A percentile compares a stretch with the other conserved stretches of the same genome.
Conservation (phyloP, 2,329 filamentous ascomycete species). For the Tolypocladium endophyticum region DNA sequence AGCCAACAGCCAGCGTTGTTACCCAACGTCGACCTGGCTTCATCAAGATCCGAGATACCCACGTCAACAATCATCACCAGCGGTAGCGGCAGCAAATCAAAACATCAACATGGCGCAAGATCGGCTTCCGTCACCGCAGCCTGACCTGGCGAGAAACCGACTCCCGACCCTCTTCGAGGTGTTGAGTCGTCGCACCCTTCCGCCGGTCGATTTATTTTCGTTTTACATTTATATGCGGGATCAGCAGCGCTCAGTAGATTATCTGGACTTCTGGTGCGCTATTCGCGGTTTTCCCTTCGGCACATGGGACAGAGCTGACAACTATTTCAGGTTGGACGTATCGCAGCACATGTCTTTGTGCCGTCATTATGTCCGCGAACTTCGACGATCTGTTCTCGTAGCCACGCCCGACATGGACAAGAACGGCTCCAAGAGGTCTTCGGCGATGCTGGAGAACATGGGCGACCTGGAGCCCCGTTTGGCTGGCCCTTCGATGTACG, state of each 20-base stretch:
- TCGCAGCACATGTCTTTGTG: constrained; percentile 98
- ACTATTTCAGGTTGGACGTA: constrained; percentile 77
- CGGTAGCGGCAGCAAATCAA: background rate
- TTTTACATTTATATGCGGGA: constrained; percentile 99
- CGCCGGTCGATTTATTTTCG: constrained; percentile 92
- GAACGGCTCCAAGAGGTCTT: constrained; percentile 72
- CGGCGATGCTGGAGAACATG: constrained; percentile 62
- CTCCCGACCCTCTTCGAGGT: constrained; percentile 95
- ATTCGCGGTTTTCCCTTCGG: background rate
- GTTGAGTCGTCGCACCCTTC: constrained; percentile 82
- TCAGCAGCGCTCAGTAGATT: constrained; percentile 94
- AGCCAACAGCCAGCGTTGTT: background rate
- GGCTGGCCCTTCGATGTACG: constrained; percentile 51
- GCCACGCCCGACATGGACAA: constrained; percentile 87
- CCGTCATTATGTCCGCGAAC: constrained; percentile 90
- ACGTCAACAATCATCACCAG: background rate
- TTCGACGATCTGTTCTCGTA: constrained; percentile 84
- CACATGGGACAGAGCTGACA: background rate
- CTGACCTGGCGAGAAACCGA: constrained; percentile 62
- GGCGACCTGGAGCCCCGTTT: constrained; percentile 54
- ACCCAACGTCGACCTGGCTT: background rate
- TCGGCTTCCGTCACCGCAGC: constrained; percentile 40
- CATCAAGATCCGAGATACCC: background rate
- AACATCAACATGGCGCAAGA: constrained; percentile 11
- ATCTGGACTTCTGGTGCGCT: constrained; percentile 90